Conservation (phyloP, 208 protist species). For the Leishmania tropica region DNA sequence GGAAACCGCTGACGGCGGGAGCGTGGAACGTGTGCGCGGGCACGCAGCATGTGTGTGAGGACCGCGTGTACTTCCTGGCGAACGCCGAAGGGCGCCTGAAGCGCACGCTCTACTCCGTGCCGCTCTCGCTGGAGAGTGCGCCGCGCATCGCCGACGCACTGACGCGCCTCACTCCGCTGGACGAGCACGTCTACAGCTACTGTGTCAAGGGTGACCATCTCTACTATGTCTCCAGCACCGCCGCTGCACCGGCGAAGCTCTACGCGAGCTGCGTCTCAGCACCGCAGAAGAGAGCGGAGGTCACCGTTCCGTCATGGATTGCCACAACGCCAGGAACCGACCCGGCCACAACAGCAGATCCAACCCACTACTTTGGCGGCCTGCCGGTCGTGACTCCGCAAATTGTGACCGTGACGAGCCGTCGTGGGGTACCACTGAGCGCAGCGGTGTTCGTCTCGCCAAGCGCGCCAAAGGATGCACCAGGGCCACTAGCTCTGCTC, state of each 20-base stretch:
- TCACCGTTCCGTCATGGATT: conserved; percentile 20
- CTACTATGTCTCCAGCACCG: conserved; percentile 64
- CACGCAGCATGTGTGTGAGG: conserved; percentile 17
- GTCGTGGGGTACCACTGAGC: conserved; percentile 72
- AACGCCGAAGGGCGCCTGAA: conserved; percentile 65
- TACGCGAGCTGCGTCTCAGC: conserved; percentile 34
- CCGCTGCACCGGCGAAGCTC: conserved; percentile 44
- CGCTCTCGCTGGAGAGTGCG: conserved; percentile 25
- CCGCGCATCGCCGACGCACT: conserved; percentile 33
- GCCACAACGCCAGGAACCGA: background rate
- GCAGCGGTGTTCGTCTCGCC: conserved; percentile 68
- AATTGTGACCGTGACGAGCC: conserved; percentile 62
- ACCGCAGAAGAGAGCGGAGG: conserved; percentile 12
- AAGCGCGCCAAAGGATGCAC: conserved; percentile 9
- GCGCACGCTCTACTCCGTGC: conserved; percentile 56
- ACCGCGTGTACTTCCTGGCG: conserved; percentile 61
- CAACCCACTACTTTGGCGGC: conserved; percentile 19
- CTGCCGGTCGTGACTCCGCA: conserved; percentile 45
- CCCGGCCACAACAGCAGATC: conserved; percentile 7
- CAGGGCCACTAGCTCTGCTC: conserved; percentile 66
- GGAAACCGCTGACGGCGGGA: conserved; percentile 67
- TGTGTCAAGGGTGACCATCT: conserved; percentile 36
- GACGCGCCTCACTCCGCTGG: conserved; percentile 39
- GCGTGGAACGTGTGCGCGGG: conserved; percentile 69
- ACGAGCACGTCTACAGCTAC: conserved; percentile 69